phyloP scores from a whole-genome alignment of 306 rosid genomes.

The Prunus mongolica region DNA sequence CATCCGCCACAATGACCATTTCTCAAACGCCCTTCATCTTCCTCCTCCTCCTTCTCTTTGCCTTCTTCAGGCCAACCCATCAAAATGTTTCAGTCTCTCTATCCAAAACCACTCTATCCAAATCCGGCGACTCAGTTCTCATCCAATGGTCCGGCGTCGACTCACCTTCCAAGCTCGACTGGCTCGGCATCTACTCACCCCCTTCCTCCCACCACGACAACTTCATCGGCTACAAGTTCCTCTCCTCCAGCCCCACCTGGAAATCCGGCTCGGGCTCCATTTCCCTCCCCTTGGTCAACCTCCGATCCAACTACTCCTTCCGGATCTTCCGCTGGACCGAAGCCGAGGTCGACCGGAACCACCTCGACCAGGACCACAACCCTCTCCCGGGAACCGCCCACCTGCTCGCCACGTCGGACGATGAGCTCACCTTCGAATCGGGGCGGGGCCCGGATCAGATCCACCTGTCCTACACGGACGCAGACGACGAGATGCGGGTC shows the following conservation, averaged over 20 bases:
- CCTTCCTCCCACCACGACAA: constrained; percentile 47
- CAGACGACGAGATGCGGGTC: constrained; percentile 67
- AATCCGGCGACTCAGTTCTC: constrained; percentile 51
- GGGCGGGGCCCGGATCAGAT: constrained; percentile 70
- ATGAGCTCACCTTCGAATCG: constrained; percentile 35
- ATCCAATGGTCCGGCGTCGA: constrained; percentile 66
- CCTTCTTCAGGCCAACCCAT: constrained; percentile 19
- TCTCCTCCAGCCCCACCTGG: constrained; percentile 54
- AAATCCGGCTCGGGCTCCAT: constrained; percentile 62
- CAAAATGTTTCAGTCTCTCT: constrained; percentile 40
- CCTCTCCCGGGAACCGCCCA: constrained; percentile 60
- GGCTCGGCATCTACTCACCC: constrained; percentile 81
- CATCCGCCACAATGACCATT: neutral
- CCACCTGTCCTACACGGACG: constrained; percentile 63
- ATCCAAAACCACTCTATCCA: constrained; percentile 41
- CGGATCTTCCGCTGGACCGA: constrained; percentile 77
- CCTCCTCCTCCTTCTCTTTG: neutral
- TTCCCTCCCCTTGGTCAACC: constrained; percentile 58
- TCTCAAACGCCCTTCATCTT: constrained; percentile 1
- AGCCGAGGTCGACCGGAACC: constrained; percentile 53
- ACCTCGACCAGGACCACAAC: constrained; percentile 66
- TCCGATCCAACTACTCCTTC: constrained; percentile 78
- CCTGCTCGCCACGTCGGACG: constrained; percentile 43
- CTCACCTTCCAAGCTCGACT: constrained; percentile 69
- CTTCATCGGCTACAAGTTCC: constrained; percentile 78